A percentile compares a stretch with the other conserved stretches of the same genome.
These are phyloP conservation scores for Penicillium sp. DNA, from an alignment of 2,329 filamentous ascomycete genomes.

Conservation along the genomic window DNA sequence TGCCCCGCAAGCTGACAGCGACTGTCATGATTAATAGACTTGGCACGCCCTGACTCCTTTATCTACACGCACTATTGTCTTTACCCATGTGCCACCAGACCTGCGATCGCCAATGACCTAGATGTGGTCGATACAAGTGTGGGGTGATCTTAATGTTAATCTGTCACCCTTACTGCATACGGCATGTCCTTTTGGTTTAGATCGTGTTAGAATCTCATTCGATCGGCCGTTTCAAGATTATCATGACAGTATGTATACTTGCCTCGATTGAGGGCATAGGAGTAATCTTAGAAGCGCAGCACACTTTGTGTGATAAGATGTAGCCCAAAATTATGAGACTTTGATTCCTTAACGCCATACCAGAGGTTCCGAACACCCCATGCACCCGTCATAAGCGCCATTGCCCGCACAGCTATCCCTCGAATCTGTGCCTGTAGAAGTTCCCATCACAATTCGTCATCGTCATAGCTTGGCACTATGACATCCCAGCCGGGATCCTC, in stretches of 20 bases:
- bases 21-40: conserved; percentile 1
- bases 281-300: too few relatives aligned
- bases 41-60: neutral
- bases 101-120: neutral
- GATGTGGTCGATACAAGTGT: neutral
- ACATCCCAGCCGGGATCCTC: conserved; percentile 42
- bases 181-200: neutral
- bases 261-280: neutral
- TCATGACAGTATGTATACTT: neutral
- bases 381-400: neutral
- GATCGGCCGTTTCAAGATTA: neutral
- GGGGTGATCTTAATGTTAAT: neutral
- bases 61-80: conserved; percentile 5
- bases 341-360: neutral
- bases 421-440: neutral
- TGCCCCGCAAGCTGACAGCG: too few relatives aligned
- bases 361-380: neutral
- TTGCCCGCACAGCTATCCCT: neutral
- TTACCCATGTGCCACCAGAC: neutral
- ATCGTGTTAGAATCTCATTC: neutral
- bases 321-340: neutral
- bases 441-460: conserved; percentile 27
- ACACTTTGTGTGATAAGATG: too few relatives aligned
- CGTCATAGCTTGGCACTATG: conserved; percentile 36
- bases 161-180: neutral